Base-by-base conservation (phyloP, 306 rosid species). In the Ormosia semicastrata region DNA sequence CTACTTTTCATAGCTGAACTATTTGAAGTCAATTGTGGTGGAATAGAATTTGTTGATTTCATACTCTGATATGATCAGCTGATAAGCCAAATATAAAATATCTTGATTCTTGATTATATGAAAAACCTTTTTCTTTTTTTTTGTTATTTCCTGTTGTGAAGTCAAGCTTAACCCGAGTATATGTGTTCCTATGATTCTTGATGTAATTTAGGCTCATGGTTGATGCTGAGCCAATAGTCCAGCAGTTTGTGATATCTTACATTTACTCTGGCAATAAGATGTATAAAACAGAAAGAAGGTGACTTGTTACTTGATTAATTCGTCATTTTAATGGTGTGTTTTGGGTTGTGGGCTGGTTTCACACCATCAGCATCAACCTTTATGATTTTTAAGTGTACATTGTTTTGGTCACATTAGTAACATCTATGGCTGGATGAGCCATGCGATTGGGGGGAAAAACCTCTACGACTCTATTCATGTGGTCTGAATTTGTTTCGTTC, bases 341-440 rank as follows among this genome's bases (percentile, higher is more conserved):
- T 63, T 80, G 41, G 66, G 67, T 44, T 81, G 4, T 66, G 17
- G 59, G 66, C 46, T 56, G 17, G 83, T 69, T 66, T 43, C 73
- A 40, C 60, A n/a, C 75, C 33, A 29, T 15, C 29, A 14, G 43
- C 62, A 39, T 52, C 57, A 70, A 17, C 60, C n/a, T 60, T 47
- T 41, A 63, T 17, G 7, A 14, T 64, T 56, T 54, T 49, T 66
- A 67, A 24, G 8, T 53, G 34, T 54, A 44, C 66, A 15, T 74
- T 74, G 4, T 53, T 72, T 33, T 57, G 37, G 77, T 58, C 54
- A 59, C 33, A n/a, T 6, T 43, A 39, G 72, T 65, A 62, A 15
- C 4, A 29, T 65, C 29, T 17, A 24, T 32, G 17, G 43, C 41
- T 66, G 46, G 40, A 39, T 49, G 52, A 49, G 15, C 15, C 30